Conservation (phyloP, 371 early-diverging fungal species). For the Mycotypha africana region DNA sequence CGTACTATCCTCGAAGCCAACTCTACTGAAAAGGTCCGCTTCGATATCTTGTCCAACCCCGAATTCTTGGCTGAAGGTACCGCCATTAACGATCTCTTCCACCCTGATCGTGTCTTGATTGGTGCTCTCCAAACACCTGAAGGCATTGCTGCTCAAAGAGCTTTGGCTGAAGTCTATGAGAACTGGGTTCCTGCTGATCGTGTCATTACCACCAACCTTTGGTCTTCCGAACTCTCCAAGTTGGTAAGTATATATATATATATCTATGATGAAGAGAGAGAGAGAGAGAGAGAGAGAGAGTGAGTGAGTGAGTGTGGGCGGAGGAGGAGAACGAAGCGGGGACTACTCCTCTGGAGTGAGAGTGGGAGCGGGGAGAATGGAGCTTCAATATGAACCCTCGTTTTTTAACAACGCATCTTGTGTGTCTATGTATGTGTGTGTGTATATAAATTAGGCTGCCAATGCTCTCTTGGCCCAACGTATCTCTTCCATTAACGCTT, state of each 20-base stretch:
- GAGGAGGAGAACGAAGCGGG: no score
- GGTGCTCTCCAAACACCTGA: conserved; percentile 81
- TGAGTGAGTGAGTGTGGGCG: no score
- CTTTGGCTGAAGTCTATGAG: conserved; percentile 74
- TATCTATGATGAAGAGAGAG: no score
- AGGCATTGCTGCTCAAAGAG: conserved; percentile 72
- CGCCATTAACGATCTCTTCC: conserved; percentile 77
- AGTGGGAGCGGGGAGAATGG: no score
- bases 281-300: neutral
- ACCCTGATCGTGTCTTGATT: conserved; percentile 93
- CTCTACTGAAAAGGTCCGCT: conserved; percentile 65
- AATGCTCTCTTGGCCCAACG: conserved; percentile 96
- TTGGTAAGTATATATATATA: conserved; percentile 48
- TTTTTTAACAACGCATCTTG: no score
- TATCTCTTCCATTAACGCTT: conserved; percentile 90
- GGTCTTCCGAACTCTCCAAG: conserved; percentile 94
- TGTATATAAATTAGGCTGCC: conserved; percentile 57
- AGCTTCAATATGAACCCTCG: no score
- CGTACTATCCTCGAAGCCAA: conserved; percentile 84
- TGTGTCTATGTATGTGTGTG: neutral
- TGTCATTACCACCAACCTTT: conserved; percentile 88
- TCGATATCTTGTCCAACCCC: conserved; percentile 93
- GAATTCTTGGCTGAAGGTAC: conserved; percentile 97
- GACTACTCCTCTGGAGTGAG: no score
- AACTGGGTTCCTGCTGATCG: conserved; percentile 82